These are phyloP conservation scores for Juglanconis oblonga DNA, from an alignment of 2,329 filamentous ascomycete species.

Conservation along the genomic window DNA sequence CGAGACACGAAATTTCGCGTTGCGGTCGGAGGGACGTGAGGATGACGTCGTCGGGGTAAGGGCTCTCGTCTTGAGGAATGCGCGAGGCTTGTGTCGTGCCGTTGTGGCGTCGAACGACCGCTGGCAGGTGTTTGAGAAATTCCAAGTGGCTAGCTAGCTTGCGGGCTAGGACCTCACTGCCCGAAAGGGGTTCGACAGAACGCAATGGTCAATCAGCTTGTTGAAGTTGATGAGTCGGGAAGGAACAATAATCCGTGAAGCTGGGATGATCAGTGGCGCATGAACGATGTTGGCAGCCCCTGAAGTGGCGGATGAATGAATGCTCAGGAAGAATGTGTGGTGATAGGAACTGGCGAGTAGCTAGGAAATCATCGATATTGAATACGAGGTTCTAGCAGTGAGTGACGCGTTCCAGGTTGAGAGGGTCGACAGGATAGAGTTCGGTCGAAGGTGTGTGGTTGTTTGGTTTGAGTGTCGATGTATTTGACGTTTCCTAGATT, in stretches of 20 bases:
- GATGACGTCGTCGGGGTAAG: conserved; percentile 13
- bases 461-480: not conserved
- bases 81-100: not conserved
- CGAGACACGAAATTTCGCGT: conserved; percentile 4
- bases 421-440: not conserved
- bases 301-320: conserved; percentile 1
- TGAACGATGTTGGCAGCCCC: conserved; percentile 10
- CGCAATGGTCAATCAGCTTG: not conserved
- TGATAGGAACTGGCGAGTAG: not conserved
- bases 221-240: not conserved
- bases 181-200: not conserved
- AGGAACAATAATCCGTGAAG: conserved; percentile 5
- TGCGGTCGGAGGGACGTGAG: conserved; percentile 3
- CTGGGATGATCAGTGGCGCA: conserved; percentile 5
- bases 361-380: not conserved
- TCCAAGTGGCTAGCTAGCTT: not conserved
- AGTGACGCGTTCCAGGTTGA: not conserved
- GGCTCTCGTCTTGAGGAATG: conserved; percentile 12
- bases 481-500: conserved; percentile 8
- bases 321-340: conserved; percentile 5
- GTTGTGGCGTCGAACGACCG: conserved; percentile 1
- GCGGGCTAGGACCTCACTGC: not conserved
- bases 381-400: not conserved
- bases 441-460: conserved; percentile 1
- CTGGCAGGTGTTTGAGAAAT: not conserved